Evolutionary conservation across 371 early-diverging fungal genomes (phyloP).

Genomic region (Rhizomucor miehei): DNA sequence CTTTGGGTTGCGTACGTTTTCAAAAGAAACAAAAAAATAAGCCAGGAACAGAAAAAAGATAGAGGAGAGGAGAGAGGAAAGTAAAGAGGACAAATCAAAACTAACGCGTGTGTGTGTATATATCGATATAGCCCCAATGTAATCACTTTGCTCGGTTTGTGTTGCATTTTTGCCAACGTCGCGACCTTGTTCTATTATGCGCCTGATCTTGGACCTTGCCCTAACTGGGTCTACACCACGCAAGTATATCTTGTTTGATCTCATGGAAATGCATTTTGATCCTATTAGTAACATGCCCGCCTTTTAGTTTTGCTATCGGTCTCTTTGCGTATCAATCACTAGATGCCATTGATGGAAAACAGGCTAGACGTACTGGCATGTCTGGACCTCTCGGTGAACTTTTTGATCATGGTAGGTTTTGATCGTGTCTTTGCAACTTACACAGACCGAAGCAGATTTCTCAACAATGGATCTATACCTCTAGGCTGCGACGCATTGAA

Average conservation of each 20-base stretch:
- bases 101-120: background rate
- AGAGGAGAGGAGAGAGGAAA: background rate
- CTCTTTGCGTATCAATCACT: constrained; percentile 94
- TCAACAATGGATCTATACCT: background rate
- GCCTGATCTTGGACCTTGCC: constrained; percentile 79
- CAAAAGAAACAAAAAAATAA: too few relatives aligned
- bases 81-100: background rate
- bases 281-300: too few relatives aligned
- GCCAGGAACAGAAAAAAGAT: too few relatives aligned
- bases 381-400: constrained; percentile 95
- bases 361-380: constrained; percentile 91
- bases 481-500: constrained; percentile 92
- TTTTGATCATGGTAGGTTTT: constrained; percentile 77
- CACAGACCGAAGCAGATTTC: too few relatives aligned
- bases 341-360: constrained; percentile 98
- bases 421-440: too few relatives aligned
- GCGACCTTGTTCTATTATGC: constrained; percentile 67
- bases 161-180: constrained; percentile 78
- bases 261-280: background rate
- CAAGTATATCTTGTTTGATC: constrained; percentile 7
- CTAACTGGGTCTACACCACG: constrained; percentile 85
- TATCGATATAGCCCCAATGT: constrained; percentile 84
- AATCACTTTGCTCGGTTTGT: constrained; percentile 94
- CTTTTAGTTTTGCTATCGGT: constrained; percentile 74
- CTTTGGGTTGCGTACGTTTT: constrained; percentile 82